Conservation (phyloP, 2,329 filamentous ascomycete genomes). For the Fusarium globosum region DNA sequence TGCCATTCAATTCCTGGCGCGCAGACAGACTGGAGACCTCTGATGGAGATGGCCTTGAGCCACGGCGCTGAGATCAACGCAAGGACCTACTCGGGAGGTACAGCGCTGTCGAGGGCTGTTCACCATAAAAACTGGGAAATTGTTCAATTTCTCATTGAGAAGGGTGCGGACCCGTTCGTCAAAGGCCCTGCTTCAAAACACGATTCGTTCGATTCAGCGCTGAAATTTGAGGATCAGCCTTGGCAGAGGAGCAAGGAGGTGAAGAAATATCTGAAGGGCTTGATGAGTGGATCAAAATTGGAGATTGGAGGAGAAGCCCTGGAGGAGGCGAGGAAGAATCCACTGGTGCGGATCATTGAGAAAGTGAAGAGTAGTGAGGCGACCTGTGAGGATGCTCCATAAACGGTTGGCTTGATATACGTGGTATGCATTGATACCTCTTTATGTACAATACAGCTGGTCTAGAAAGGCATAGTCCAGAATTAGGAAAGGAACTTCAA, state of each 20-base stretch:
- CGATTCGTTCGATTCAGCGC: accelerated
- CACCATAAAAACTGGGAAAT: background rate
- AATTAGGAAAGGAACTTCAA: accelerated
- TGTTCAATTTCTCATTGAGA: background rate
- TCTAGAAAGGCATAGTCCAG: too few species aligned
- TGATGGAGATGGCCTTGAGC: background rate
- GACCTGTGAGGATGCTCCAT: too few species aligned
- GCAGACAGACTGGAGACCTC: background rate
- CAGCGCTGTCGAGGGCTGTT: background rate
- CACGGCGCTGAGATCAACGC: background rate
- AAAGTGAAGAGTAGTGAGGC: background rate
- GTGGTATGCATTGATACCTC: background rate
- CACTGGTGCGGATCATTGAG: background rate
- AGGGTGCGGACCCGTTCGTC: background rate
- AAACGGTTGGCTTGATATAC: too few species aligned
- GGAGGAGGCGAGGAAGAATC: background rate
- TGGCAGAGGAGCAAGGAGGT: background rate
- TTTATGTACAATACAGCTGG: background rate
- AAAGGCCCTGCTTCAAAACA: accelerated
- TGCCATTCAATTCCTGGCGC: accelerated
- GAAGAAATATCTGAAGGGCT: background rate
- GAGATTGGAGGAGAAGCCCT: background rate
- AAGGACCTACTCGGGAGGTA: accelerated
- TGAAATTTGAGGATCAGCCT: background rate
- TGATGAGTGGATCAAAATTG: background rate